A percentile compares a stretch with the other conserved stretches of the same genome.
phyloP scores from a whole-genome alignment of 2,329 filamentous ascomycete genomes.

The Venturia asperata region DNA sequence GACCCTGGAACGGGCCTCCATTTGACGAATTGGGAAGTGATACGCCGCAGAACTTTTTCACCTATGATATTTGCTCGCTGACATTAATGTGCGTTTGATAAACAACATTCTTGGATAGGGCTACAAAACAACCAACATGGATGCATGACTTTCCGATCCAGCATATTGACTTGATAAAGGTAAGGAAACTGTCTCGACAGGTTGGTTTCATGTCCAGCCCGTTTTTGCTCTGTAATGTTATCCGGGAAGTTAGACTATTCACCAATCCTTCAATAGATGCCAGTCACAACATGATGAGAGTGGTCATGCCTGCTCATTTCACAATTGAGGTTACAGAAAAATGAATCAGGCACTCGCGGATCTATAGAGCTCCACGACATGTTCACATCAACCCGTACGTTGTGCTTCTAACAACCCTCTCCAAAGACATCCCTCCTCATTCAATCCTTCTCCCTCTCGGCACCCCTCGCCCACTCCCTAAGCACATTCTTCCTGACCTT shows the following conservation, averaged over 20 bases:
- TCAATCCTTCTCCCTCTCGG: not conserved
- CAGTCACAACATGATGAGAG: too few relatives aligned
- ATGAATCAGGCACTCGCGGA: too few relatives aligned
- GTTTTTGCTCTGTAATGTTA: not conserved
- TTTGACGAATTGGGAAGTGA: constrained; percentile 11
- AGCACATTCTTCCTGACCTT: constrained; percentile 95
- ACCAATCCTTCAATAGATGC: too few relatives aligned
- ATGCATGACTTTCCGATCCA: not conserved
- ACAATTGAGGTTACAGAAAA: too few relatives aligned
- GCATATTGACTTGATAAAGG: not conserved
- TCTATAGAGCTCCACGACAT: not conserved
- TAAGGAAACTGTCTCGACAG: not conserved
- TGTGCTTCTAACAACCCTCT: not conserved
- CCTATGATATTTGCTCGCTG: not conserved
- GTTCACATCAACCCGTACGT: not conserved
- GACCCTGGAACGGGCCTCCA: not conserved
- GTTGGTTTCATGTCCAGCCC: not conserved
- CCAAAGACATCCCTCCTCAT: not conserved
- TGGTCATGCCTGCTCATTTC: too few relatives aligned
- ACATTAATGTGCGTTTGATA: not conserved
- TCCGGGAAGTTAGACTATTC: too few relatives aligned
- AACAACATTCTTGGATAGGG: not conserved
- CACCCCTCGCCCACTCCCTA: constrained; percentile 67
- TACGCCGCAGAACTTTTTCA: not conserved
- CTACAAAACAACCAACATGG: not conserved